A percentile compares a stretch with the other conserved stretches of the same genome.
Evolutionary conservation across 78 protist species (phyloP).

Genomic region (Dictyostelium capitatum): DNA sequence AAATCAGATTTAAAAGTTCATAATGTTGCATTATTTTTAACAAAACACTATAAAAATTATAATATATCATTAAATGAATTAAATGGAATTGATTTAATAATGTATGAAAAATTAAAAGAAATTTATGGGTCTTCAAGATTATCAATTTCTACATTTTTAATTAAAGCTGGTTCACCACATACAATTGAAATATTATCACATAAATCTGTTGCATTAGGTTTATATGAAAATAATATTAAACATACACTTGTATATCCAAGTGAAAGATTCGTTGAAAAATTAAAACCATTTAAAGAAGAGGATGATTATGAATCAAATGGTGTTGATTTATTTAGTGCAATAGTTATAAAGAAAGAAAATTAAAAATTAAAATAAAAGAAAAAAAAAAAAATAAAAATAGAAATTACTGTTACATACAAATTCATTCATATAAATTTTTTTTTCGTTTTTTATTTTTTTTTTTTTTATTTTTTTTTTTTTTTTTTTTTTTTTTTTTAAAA

Average conservation of each 20-base stretch:
- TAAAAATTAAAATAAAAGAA: no score
- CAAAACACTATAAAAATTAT: background rate
- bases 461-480: no score
- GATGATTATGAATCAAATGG: background rate
- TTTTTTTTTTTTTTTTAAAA: no score
- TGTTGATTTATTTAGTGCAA: no score
- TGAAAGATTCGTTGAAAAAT: background rate
- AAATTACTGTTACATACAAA: no score
- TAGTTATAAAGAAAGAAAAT: no score
- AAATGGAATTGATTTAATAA: background rate
- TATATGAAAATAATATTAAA: background rate
- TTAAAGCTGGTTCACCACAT: background rate
- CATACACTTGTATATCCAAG: background rate
- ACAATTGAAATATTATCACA: background rate
- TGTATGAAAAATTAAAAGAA: background rate
- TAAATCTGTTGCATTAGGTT: background rate
- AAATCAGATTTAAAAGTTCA: background rate
- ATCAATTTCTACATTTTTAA: constrained; percentile 16
- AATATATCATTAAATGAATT: background rate
- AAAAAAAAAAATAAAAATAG: no score
- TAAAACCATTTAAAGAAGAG: background rate
- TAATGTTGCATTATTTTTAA: background rate
- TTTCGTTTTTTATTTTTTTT: no score
- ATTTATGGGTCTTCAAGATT: background rate
- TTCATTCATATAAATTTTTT: no score